Evolutionary conservation across 164 flowering plant genomes (phyloP).

Genomic region (Litsea cubeba): DNA sequence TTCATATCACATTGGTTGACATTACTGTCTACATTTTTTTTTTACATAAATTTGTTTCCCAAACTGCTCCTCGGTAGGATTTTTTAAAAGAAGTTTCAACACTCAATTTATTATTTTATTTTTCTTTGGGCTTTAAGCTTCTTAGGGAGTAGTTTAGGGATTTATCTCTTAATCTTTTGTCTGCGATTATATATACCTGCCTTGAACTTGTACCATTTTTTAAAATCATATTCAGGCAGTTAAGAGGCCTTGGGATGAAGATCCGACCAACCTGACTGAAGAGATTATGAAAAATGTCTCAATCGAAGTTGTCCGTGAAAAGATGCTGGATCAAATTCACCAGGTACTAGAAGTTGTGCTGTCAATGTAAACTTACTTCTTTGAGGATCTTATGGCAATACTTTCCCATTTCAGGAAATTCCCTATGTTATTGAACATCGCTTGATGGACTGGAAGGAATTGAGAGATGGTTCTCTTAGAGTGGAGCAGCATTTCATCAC

Average conservation of each 20-base stretch:
- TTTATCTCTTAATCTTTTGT: no score
- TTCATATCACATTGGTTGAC: not conserved
- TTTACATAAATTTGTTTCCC: not conserved
- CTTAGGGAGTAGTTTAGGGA: not conserved
- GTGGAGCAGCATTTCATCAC: constrained; percentile 85
- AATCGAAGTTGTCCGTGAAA: constrained; percentile 88
- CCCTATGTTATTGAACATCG: constrained; percentile 85
- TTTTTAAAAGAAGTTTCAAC: not conserved
- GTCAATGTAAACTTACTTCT: not conserved
- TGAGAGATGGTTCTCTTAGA: constrained; percentile 84
- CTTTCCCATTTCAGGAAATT: constrained; percentile 60
- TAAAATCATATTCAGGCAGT: constrained; percentile 58
- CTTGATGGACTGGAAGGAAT: constrained; percentile 82
- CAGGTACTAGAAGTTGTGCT: constrained; percentile 45
- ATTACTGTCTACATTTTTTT: no score
- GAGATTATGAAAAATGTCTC: constrained; percentile 87
- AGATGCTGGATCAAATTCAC: constrained; percentile 76
- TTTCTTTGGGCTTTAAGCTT: not conserved
- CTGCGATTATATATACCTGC: no score
- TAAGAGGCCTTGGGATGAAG: constrained; percentile 96
- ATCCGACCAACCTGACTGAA: constrained; percentile 63
- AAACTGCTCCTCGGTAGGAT: not conserved
- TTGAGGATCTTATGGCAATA: not conserved
- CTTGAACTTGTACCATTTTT: not conserved
- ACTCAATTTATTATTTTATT: not conserved